Evolutionary conservation across 2,329 filamentous ascomycete species (phyloP), one percentile per base, ranked within the genome.

Genomic region (Pyricularia grisea): DNA sequence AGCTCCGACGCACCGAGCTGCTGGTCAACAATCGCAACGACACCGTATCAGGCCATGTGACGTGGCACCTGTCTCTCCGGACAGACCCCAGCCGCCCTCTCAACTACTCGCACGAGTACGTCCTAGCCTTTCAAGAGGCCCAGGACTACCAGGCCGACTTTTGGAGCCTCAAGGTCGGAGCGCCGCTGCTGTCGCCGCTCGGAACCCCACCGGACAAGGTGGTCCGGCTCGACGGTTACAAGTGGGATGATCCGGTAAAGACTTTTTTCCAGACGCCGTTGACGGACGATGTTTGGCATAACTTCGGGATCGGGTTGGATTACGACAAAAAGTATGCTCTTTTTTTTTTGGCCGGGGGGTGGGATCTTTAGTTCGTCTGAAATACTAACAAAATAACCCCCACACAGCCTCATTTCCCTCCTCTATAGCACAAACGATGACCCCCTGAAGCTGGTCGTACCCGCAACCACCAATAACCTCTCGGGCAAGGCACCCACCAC

Each of bases 61-160:
- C 63, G 28, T 65, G 63, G 63, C 63, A 65, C 63, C 27, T 65
- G 2, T 65, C 63, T 4, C 1, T 65, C 4, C 63, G 63, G 17
- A 33, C 63, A 5, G 63, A 65, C 63, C 63, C 63, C 17, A 14
- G 7, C 17, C 63, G 63, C 2, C 63, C 63, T 7, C 63, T 65
- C 63, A 65, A 65, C 63, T 65, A 65, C 63, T 31, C 17, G 28
- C 63, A 65, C 63, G 63, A 65, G 63, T 65, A 65, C 63, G 10
- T 65, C 28, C 28, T 65, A 1, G 63, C 63, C 63, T 65, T 65
- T 28, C 63, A 65, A 28, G 63, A 65, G 63, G 63, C 63, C 14
- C 63, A 65, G 63, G 63, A 65, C 28, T 65, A 10, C 27, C 63
- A 65, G 63, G 63, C 63, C 63, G 63, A 65, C 63, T 65, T 65